Conservation (phyloP, 169 alveolate species). For the Babesia sp. region DNA sequence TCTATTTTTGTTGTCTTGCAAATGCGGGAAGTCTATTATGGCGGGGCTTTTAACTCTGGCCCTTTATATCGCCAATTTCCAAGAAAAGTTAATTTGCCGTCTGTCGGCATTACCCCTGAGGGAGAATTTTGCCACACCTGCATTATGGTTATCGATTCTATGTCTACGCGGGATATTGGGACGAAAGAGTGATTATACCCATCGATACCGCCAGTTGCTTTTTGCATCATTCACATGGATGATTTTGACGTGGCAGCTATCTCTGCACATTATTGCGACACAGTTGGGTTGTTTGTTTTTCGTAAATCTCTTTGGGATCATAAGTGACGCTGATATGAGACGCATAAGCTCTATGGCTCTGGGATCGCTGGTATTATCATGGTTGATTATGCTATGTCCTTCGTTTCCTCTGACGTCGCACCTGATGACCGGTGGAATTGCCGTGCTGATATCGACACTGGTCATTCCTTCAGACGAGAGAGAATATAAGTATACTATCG, state of each 20-base stretch:
- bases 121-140: conserved; percentile 48
- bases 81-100: conserved; percentile 25
- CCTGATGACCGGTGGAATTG: conserved; percentile 12
- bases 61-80: conserved; percentile 35
- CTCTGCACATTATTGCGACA: conserved; percentile 34
- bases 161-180: conserved; percentile 11
- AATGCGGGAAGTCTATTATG: conserved; percentile 9
- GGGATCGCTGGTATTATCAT: neutral
- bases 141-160: conserved; percentile 29
- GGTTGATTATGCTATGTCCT: conserved; percentile 38
- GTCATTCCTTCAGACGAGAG: neutral
- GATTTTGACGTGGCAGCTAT: conserved; percentile 57
- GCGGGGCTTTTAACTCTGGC: conserved; percentile 37
- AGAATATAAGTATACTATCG: too few relatives aligned
- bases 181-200: neutral
- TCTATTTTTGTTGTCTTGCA: conserved; percentile 24
- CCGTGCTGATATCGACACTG: neutral
- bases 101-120: conserved; percentile 52
- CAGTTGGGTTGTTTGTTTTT: conserved; percentile 41
- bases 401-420: conserved; percentile 15
- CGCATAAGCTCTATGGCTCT: neutral
- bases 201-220: neutral
- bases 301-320: conserved; percentile 3
- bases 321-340: neutral
- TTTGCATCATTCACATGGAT: conserved; percentile 29